Conservation (phyloP, 305 asterid genomes). For the Fraxinus sp. region DNA sequence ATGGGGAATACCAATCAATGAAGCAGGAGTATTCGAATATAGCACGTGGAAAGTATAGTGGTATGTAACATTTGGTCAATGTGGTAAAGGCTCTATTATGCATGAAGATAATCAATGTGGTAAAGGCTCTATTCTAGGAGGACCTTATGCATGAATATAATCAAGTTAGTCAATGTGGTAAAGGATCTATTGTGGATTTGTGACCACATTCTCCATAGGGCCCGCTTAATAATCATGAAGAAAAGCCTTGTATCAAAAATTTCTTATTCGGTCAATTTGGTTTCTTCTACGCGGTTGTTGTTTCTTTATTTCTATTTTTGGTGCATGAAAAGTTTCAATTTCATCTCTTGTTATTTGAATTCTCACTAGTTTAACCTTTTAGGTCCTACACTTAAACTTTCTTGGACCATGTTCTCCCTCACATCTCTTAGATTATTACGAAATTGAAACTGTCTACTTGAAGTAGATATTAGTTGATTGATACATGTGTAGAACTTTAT, state of each 20-base stretch:
- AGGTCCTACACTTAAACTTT: neutral
- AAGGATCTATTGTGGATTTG: neutral
- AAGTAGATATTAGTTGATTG: neutral
- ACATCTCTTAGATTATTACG: neutral
- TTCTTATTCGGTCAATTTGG: neutral
- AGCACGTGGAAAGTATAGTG: slow-evolving; percentile 43
- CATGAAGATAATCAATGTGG: neutral
- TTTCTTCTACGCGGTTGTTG: neutral
- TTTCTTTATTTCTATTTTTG: neutral
- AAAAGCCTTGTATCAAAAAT: neutral
- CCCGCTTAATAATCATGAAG: neutral
- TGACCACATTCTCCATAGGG: neutral
- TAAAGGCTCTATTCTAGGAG: neutral
- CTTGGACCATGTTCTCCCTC: neutral
- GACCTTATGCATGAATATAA: neutral
- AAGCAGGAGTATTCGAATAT: slow-evolving; percentile 39
- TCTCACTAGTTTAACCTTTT: neutral
- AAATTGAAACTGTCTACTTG: neutral
- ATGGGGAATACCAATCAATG: slow-evolving; percentile 40
- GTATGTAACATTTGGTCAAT: slow-evolving; percentile 22
- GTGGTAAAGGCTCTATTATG: neutral
- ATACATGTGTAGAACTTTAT: neutral
- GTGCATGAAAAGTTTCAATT: neutral
- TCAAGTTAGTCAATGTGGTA: neutral
- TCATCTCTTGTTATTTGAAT: neutral